A percentile compares a stretch with the other conserved stretches of the same genome.
Conservation (phyloP, 139 green algal species). For the Chlamydomonas urium region DNA sequence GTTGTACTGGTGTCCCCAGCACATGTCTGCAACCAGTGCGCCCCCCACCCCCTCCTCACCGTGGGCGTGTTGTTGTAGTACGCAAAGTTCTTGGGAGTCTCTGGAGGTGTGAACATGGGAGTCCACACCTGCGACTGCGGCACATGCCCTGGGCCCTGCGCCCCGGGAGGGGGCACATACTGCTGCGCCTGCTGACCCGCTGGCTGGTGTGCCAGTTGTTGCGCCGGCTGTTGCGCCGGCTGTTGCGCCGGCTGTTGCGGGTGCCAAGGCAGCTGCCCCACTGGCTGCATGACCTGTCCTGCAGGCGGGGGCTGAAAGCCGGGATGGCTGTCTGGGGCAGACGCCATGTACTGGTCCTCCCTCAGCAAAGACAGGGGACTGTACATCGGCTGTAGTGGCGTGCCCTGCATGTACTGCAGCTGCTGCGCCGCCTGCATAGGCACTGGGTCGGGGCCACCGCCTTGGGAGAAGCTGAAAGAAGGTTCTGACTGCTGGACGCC, state of each 20-base stretch:
- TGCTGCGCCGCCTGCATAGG: too few species aligned
- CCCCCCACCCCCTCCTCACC: background rate
- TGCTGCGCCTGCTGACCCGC: too few species aligned
- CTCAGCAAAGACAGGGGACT: background rate
- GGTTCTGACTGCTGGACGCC: too few species aligned
- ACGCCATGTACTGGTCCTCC: background rate
- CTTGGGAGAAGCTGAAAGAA: too few species aligned
- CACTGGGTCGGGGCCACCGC: too few species aligned
- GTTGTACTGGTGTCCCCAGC: too few species aligned
- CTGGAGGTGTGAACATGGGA: constrained; percentile 1
- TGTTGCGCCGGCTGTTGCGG: background rate
- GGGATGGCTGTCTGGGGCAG: background rate
- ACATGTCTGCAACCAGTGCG: too few species aligned
- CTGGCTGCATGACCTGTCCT: background rate
- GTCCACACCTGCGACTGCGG: too few species aligned
- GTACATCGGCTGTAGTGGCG: constrained; percentile 34
- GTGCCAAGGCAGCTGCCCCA: too few species aligned
- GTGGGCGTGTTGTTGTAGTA: constrained; percentile 1
- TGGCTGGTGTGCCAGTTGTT: background rate
- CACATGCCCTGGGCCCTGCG: too few species aligned
- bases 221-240: background rate
- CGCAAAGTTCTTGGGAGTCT: background rate
- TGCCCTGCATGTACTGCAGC: constrained; percentile 8
- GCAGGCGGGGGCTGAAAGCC: background rate
- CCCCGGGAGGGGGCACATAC: too few species aligned